Conservation (phyloP, 495 filamentous ascomycete genomes). For the Bryoglossum gracile region DNA sequence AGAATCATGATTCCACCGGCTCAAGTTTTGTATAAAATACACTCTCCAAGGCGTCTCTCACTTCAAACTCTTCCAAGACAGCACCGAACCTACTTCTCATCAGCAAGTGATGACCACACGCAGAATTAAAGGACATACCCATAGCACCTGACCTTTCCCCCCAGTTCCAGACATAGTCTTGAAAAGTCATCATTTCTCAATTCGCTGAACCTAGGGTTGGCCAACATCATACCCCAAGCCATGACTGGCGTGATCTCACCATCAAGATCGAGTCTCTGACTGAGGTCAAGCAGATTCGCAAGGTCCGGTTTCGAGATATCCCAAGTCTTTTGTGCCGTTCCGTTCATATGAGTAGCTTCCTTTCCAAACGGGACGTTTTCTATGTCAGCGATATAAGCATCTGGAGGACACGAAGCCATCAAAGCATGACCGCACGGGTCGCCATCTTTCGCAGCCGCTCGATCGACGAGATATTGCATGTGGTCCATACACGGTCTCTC, state of each 20-base stretch:
- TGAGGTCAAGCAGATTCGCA: constrained; percentile 73
- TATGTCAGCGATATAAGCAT: constrained; percentile 35
- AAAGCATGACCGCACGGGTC: constrained; percentile 71
- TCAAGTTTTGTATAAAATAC: constrained; percentile 39
- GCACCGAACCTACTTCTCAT: constrained; percentile 60
- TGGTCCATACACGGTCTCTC: constrained; percentile 95
- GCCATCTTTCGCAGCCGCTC: constrained; percentile 43
- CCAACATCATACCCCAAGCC: constrained; percentile 79
- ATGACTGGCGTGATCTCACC: constrained; percentile 96
- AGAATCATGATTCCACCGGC: too few relatives aligned
- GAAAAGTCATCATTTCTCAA: constrained; percentile 65
- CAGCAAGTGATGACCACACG: constrained; percentile 12
- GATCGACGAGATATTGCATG: constrained; percentile 66
- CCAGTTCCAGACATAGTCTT: constrained; percentile 62
- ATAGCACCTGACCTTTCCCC: constrained; percentile 82
- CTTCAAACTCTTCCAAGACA: constrained; percentile 86
- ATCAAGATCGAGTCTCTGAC: constrained; percentile 74
- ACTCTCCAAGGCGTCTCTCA: constrained; percentile 74
- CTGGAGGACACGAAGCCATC: constrained; percentile 82
- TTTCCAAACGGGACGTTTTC: constrained; percentile 43
- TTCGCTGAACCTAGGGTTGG: constrained; percentile 57
- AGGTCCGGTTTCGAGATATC: constrained; percentile 69
- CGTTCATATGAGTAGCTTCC: constrained; percentile 25
- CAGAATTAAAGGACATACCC: constrained; percentile 56
- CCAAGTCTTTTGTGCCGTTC: constrained; percentile 46